phyloP scores from a whole-genome alignment of 2,329 filamentous ascomycete genomes.

The Epichloe aotearoae region DNA sequence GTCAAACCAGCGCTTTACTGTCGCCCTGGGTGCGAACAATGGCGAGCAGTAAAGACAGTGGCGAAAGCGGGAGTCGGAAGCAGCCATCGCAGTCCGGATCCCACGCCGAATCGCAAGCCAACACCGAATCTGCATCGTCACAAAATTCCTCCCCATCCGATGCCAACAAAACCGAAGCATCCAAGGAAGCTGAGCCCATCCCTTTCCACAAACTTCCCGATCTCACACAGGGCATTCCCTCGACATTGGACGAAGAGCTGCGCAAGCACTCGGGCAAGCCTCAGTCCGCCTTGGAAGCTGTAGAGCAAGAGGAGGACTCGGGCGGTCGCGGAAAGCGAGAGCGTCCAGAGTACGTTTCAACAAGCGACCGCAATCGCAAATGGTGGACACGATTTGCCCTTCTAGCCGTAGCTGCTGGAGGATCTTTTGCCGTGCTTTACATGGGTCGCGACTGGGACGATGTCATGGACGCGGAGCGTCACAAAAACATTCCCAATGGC shows the following conservation, averaged over 20 bases:
- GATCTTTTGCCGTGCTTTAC: slow-evolving; percentile 51
- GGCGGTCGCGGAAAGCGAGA: slow-evolving; percentile 26
- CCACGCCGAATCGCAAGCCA: slow-evolving; percentile 1
- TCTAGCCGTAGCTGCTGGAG: slow-evolving; percentile 40
- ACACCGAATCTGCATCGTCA: slow-evolving; percentile 4
- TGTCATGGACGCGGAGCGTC: slow-evolving; percentile 54
- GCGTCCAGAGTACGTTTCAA: slow-evolving; percentile 75
- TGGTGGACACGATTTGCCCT: slow-evolving; percentile 67
- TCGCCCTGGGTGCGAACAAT: slow-evolving; percentile 19
- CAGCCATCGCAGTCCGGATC: slow-evolving; percentile 1
- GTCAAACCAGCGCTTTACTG: slow-evolving; percentile 9
- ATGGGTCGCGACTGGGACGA: slow-evolving; percentile 84
- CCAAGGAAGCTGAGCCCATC: slow-evolving; percentile 27
- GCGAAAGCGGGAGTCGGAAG: slow-evolving; percentile 2
- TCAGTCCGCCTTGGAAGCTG: slow-evolving; percentile 18
- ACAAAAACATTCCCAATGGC: slow-evolving; percentile 63
- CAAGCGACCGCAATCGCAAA: slow-evolving; percentile 69
- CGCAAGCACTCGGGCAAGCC: slow-evolving; percentile 26
- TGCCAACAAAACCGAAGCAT: slow-evolving; percentile 10
- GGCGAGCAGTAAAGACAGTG: slow-evolving; percentile 11
- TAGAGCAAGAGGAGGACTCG: slow-evolving; percentile 23
- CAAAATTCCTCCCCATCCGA: background rate
- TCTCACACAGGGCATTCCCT: slow-evolving; percentile 87
- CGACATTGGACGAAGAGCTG: slow-evolving; percentile 71
- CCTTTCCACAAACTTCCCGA: slow-evolving; percentile 66